These are phyloP conservation scores for Pelargonium fulgidum DNA, from an alignment of 441 rosid species.

Conservation along the genomic window DNA sequence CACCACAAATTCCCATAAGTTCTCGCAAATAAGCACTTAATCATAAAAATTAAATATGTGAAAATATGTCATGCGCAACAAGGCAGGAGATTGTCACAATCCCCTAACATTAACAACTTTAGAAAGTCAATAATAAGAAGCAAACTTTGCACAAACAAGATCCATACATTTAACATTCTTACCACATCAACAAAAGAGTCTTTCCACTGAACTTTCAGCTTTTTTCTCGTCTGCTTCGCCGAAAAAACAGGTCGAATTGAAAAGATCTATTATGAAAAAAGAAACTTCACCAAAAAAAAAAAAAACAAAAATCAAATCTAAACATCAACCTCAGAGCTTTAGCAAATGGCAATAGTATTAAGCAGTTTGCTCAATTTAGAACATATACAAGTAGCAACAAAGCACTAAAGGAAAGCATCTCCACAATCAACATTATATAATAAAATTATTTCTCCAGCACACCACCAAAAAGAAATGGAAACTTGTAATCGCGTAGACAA, in stretches of 20 bases:
- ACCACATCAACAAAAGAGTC: conserved; percentile 55
- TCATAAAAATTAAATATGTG: conserved; percentile 13
- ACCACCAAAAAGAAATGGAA: not conserved
- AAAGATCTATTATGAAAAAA: conserved; percentile 50
- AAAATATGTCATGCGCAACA: conserved; percentile 3
- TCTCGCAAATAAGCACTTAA: not conserved
- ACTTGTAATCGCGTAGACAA: too few species aligned
- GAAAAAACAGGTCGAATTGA: conserved; percentile 51
- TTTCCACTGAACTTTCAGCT: conserved; percentile 55
- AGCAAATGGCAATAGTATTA: conserved; percentile 15
- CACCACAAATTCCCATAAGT: too few species aligned
- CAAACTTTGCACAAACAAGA: conserved; percentile 25
- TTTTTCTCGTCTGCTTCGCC: conserved; percentile 58
- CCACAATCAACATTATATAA: not conserved
- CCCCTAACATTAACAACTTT: not conserved
- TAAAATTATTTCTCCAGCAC: too few species aligned
- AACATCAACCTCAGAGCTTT: conserved; percentile 23
- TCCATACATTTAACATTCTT: conserved; percentile 31
- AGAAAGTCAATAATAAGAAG: conserved; percentile 21
- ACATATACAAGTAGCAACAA: not conserved
- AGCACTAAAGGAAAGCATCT: not conserved
- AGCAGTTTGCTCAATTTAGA: not conserved
- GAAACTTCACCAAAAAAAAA: conserved; percentile 37
- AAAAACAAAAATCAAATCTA: conserved; percentile 25
- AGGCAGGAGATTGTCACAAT: conserved; percentile 8